Percentiles rank a stretch among this genome's conserved stretches.
These are phyloP conservation scores for Rosa hybrid DNA, from an alignment of 331 rosid species.

Conservation along the genomic window DNA sequence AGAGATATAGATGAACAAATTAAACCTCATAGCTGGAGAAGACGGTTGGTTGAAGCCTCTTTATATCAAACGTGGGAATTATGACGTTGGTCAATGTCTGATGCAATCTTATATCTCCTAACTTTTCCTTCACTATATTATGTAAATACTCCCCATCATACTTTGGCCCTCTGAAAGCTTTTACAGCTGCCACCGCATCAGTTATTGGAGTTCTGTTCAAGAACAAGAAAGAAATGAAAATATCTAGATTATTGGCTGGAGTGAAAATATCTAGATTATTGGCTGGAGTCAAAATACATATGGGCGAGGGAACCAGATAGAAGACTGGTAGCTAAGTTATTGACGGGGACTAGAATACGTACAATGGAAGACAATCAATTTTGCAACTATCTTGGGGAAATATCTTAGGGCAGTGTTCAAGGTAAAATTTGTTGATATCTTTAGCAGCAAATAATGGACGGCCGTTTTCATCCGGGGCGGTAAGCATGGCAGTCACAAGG, in stretches of 20 bases:
- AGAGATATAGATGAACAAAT: background rate
- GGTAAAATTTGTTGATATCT: constrained; percentile 33
- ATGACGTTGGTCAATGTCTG: constrained; percentile 51
- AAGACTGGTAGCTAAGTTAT: background rate
- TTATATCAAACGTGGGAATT: constrained; percentile 61
- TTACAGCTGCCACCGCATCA: background rate
- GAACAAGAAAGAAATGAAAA: background rate
- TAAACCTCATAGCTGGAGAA: constrained; percentile 59
- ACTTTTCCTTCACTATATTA: constrained; percentile 20
- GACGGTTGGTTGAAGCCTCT: constrained; percentile 46
- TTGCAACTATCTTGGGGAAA: constrained; percentile 19
- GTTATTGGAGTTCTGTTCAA: constrained; percentile 4
- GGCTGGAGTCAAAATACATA: background rate
- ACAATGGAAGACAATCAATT: constrained; percentile 9
- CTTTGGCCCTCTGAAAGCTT: constrained; percentile 42
- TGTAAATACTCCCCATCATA: constrained; percentile 53
- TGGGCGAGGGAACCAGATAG: background rate
- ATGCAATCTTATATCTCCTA: constrained; percentile 37
- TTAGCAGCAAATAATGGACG: constrained; percentile 36
- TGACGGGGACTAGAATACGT: background rate
- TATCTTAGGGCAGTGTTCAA: constrained; percentile 28
- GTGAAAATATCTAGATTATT: background rate
- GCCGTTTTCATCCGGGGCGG: constrained; percentile 29
- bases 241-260: background rate
- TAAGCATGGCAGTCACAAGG: constrained; percentile 38